These are phyloP conservation scores for Periconia digitata DNA, from an alignment of 2,329 filamentous ascomycete species.

Conservation along the genomic window DNA sequence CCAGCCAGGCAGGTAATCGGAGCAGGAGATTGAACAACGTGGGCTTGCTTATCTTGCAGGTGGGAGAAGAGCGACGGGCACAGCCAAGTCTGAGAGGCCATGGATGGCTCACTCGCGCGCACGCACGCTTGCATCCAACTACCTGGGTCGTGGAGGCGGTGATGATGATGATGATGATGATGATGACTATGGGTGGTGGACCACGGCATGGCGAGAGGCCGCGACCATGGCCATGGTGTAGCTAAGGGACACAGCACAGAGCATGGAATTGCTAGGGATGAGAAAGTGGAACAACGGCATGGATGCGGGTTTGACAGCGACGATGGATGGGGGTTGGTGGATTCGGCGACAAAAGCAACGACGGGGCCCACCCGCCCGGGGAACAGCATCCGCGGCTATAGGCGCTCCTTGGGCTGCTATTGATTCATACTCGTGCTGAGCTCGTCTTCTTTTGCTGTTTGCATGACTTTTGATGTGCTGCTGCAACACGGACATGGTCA, in stretches of 20 bases:
- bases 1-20: constrained; percentile 15
- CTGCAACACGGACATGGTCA: constrained; percentile 8
- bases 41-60: background rate
- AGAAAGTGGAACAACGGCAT: background rate
- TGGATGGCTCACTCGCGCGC: background rate
- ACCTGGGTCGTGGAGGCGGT: background rate
- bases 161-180: constrained; percentile 22
- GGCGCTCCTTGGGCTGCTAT: background rate
- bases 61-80: background rate
- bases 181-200: constrained; percentile 18
- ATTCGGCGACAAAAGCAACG: constrained; percentile 20
- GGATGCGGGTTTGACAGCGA: background rate
- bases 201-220: constrained; percentile 4
- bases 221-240: background rate
- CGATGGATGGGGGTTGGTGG: constrained; percentile 9
- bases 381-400: constrained; percentile 31
- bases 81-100: too few relatives aligned
- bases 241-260: background rate
- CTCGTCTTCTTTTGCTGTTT: background rate
- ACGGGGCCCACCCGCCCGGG: constrained; percentile 37
- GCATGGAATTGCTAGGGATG: too few relatives aligned
- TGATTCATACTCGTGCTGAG: background rate
- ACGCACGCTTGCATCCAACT: background rate
- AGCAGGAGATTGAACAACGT: constrained; percentile 1
- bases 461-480: constrained; percentile 9